Percentiles rank a stretch among this genome's conserved stretches.
Conservation (phyloP, 345 rosid genomes). For the Salix arbutifolia region DNA sequence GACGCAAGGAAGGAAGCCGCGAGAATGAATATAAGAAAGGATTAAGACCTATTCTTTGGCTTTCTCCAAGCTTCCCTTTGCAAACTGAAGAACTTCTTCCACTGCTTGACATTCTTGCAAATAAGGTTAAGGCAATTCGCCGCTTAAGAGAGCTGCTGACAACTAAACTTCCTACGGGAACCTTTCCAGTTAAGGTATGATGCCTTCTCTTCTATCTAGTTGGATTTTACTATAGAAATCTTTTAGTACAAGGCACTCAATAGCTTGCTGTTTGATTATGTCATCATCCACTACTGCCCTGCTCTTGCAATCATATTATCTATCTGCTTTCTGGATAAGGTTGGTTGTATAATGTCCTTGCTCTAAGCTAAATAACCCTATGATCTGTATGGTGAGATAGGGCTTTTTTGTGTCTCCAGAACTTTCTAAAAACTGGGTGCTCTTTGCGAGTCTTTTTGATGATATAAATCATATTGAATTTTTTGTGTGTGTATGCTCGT, state of each 20-base stretch:
- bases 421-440: background rate
- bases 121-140: constrained; percentile 95
- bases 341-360: background rate
- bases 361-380: background rate
- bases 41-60: constrained; percentile 90
- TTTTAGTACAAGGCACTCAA: background rate
- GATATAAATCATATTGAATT: background rate
- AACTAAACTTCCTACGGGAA: constrained; percentile 86
- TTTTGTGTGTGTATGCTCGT: background rate
- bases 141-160: constrained; percentile 92
- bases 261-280: background rate
- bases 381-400: background rate
- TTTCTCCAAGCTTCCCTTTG: constrained; percentile 75
- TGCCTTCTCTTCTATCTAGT: background rate
- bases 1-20: constrained; percentile 57
- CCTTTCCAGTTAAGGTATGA: constrained; percentile 92
- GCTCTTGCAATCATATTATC: background rate
- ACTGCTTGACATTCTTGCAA: constrained; percentile 93
- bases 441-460: background rate
- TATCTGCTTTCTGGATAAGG: background rate
- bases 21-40: constrained; percentile 95
- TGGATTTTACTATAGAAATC: background rate
- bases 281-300: background rate
- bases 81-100: constrained; percentile 95
- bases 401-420: background rate